phyloP scores from a whole-genome alignment of 768 basidiomycete genomes.

The Termitomyces sp. region DNA sequence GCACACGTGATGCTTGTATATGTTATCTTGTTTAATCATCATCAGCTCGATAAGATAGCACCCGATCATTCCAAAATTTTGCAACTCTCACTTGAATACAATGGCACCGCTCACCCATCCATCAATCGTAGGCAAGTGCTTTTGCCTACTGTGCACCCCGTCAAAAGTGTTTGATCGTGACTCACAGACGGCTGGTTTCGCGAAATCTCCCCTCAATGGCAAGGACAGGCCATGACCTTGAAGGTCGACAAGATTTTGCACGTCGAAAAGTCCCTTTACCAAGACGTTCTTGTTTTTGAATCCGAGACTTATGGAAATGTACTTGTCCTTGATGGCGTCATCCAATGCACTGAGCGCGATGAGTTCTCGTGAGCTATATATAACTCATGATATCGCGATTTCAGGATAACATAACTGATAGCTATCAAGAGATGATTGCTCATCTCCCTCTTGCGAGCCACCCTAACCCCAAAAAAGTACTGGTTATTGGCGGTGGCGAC shows the following conservation, averaged over 20 bases:
- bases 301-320: slow-evolving; percentile 98
- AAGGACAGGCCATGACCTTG: slow-evolving; percentile 95
- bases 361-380: slow-evolving; percentile 83
- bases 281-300: slow-evolving; percentile 97
- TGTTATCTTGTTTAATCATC: neutral
- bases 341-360: slow-evolving; percentile 97
- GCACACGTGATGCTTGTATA: neutral
- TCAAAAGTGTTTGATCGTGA: neutral
- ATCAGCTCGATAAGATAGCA: slow-evolving; percentile 4
- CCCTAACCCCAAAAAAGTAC: slow-evolving; percentile 92
- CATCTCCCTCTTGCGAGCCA: slow-evolving; percentile 96
- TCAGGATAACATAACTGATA: slow-evolving; percentile 24
- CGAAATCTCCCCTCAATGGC: slow-evolving; percentile 94
- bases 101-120: slow-evolving; percentile 58
- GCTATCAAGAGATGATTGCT: slow-evolving; percentile 99
- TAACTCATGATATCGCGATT: neutral
- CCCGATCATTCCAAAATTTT: slow-evolving; percentile 10
- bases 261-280: slow-evolving; percentile 87
- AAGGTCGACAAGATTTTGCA: slow-evolving; percentile 96
- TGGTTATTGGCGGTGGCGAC: slow-evolving; percentile 98
- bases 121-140: slow-evolving; percentile 46
- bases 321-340: slow-evolving; percentile 88
- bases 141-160: slow-evolving; percentile 1
- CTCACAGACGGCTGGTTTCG: slow-evolving; percentile 87
- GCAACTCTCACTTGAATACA: neutral